Evolutionary conservation across 345 rosid genomes (phyloP), one percentile per base, ranked within the genome.

Genomic region (Brassica carinata): DNA sequence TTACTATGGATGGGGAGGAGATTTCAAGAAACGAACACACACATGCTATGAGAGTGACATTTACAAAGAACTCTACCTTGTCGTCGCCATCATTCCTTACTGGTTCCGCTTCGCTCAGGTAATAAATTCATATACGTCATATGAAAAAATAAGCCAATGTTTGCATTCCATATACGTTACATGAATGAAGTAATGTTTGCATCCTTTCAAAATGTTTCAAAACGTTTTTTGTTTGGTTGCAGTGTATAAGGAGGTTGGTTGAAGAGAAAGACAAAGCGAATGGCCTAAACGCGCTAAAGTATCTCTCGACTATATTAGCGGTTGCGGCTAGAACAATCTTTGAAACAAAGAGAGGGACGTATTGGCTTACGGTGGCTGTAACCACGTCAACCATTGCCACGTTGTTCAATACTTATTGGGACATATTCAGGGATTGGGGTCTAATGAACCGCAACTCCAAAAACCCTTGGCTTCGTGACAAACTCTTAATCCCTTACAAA

Each of bases 401-500:
- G 0, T 23, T 90, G 51, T 36, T 71, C 71, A 84, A 69, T 40
- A 87, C 90, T 13, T 89, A 90, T 15, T 90, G 98, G 97, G 98
- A 91, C 73, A 73, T 94, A 45, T 90, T 87, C 58, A 79, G 78
- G 5, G 97, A 91, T 43, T 90, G 98, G 97, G 98, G 97, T 67
- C 95, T 91, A 62, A 83, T 93, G 78, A 74, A 73, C 59, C 68
- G 86, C 26, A 66, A 87, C 77, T 87, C 97, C 5, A 86, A 61
- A 17, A 93, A 93, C 85, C 88, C 89, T 15, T 94, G 95, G 94
- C 81, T 94, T 65, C 89, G 98, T 82, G 98, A 94, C 62, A 90
- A 91, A 79, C 94, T 94, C 57, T 33, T 86, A 43, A 8, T 91
- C 51, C 87, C 89, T 7, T 59, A 83, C 84, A 86, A 61, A 82